A percentile compares a stretch with the other conserved stretches of the same genome.
Conservation (phyloP, 495 filamentous ascomycete species). For the Sphaerosporella brunnea region DNA sequence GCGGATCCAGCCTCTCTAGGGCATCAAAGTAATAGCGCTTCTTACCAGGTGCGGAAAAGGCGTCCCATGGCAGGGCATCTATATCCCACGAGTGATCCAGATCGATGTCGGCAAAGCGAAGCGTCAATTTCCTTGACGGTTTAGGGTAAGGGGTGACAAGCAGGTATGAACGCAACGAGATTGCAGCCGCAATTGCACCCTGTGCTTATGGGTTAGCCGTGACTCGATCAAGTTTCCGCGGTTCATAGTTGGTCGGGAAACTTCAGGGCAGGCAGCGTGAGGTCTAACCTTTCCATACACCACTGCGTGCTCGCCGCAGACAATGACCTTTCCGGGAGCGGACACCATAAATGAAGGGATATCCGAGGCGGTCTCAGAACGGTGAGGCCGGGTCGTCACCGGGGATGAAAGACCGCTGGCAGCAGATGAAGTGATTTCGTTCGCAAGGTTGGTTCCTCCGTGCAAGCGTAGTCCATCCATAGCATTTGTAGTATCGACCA, state of each 20-base stretch:
- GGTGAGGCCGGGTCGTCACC: conserved; percentile 15
- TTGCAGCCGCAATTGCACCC: conserved; percentile 82
- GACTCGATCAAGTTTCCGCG: neutral
- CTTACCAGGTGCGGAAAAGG: conserved; percentile 60
- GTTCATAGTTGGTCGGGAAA: too few relatives aligned
- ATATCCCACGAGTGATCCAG: conserved; percentile 85
- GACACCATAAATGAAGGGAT: conserved; percentile 93
- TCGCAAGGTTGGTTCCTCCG: conserved; percentile 7
- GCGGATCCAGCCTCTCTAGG: conserved; percentile 65
- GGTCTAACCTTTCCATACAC: conserved; percentile 80
- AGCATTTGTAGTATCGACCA: conserved; percentile 4
- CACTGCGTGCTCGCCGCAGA: conserved; percentile 91
- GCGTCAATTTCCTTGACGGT: conserved; percentile 61
- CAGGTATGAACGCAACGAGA: conserved; percentile 87
- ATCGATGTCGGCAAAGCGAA: conserved; percentile 73
- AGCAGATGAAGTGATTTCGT: neutral
- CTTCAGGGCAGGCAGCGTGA: too few relatives aligned
- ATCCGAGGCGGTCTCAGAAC: conserved; percentile 22
- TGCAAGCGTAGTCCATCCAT: conserved; percentile 5
- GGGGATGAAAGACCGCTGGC: neutral
- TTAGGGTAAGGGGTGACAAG: conserved; percentile 82
- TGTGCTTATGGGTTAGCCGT: too few relatives aligned
- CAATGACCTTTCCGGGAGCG: conserved; percentile 91
- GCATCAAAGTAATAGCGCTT: conserved; percentile 86
- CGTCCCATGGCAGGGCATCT: conserved; percentile 65